Evolutionary conservation across 2,329 filamentous ascomycete genomes (phyloP).

Genomic region (Colletotrichum tofieldiae): DNA sequence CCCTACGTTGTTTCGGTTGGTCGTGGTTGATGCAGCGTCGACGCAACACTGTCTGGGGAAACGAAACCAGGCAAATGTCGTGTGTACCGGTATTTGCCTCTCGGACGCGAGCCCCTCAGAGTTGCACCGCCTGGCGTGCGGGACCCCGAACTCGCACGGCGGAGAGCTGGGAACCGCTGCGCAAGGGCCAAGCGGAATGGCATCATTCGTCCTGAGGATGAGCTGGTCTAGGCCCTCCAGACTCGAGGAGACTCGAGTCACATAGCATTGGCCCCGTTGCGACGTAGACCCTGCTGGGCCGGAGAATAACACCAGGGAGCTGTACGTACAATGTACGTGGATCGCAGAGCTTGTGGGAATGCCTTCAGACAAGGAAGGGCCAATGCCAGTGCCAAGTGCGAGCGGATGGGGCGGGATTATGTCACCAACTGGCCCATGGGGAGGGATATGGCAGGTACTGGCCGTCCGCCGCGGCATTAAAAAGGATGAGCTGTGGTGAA

Average conservation of each 20-base stretch:
- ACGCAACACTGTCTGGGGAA: not conserved
- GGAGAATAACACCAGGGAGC: not conserved
- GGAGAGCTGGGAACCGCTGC: not conserved
- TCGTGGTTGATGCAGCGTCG: slow-evolving; percentile 4
- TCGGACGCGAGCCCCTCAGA: not conserved
- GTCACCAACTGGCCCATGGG: slow-evolving; percentile 14
- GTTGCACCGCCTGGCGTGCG: not conserved
- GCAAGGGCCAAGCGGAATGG: slow-evolving; percentile 8
- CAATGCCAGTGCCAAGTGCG: slow-evolving; percentile 12
- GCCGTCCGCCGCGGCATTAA: slow-evolving; percentile 32
- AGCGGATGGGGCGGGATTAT: slow-evolving; percentile 32
- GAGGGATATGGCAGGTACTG: slow-evolving; percentile 5
- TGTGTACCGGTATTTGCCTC: not conserved
- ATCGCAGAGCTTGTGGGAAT: slow-evolving; percentile 24
- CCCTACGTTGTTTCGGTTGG: not conserved
- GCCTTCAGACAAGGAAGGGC: slow-evolving; percentile 18
- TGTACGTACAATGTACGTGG: slow-evolving; percentile 5
- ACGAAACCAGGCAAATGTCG: not conserved
- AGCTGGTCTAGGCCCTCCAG: not conserved
- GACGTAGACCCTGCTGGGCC: not conserved
- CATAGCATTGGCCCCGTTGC: not conserved
- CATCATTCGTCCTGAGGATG: not conserved
- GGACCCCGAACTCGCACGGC: not conserved
- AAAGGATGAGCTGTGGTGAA: not conserved
- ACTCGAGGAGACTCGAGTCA: not conserved